phyloP scores from a whole-genome alignment of 2,329 filamentous ascomycete species.

The Scopulariopsis brevicaulis region DNA sequence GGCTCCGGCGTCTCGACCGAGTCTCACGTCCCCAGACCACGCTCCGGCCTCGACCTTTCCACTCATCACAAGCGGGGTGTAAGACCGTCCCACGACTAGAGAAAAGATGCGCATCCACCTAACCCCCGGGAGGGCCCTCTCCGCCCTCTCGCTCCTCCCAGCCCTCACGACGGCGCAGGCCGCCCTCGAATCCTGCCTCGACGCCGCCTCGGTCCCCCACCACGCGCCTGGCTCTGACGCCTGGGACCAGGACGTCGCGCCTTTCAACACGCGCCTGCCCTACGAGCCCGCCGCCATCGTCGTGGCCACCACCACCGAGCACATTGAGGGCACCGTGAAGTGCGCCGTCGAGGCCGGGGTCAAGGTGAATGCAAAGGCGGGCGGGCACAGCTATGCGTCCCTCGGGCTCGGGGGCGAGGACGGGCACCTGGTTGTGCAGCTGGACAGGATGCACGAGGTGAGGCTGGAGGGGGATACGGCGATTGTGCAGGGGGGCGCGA shows the following conservation, averaged over 20 bases:
- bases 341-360: conserved; percentile 28
- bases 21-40: too few species aligned
- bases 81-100: too few species aligned
- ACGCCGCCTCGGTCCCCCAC: neutral
- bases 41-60: too few species aligned
- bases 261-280: conserved; percentile 20
- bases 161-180: neutral
- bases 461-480: conserved; percentile 17
- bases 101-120: neutral
- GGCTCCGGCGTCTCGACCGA: too few species aligned
- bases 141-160: neutral
- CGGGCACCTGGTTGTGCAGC: conserved; percentile 26
- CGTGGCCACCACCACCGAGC: conserved; percentile 17
- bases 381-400: conserved; percentile 42
- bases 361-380: conserved; percentile 37
- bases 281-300: conserved; percentile 19
- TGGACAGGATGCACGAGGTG: conserved; percentile 25
- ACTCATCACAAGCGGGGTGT: too few species aligned
- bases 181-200: conserved; percentile 1
- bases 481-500: conserved; percentile 24
- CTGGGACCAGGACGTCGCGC: conserved; percentile 20
- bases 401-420: conserved; percentile 30
- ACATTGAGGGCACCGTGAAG: conserved; percentile 31
- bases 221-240: neutral
- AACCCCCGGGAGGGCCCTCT: neutral